These are phyloP conservation scores for Aspergillus sp. DNA, from an alignment of 2,329 filamentous ascomycete species.

Conservation along the genomic window DNA sequence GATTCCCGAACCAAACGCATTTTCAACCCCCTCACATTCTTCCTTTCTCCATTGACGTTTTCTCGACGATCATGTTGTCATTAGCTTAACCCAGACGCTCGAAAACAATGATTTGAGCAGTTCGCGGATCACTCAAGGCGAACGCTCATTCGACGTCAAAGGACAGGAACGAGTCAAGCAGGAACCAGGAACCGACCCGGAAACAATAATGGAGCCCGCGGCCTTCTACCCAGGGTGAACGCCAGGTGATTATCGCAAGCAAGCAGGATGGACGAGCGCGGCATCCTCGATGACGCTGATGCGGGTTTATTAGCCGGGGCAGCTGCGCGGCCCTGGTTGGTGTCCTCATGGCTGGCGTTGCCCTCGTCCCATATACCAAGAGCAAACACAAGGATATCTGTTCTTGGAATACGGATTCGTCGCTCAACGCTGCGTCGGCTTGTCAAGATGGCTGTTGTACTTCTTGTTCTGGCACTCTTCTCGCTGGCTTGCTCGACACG, in stretches of 20 bases:
- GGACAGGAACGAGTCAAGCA: background rate
- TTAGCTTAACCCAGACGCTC: background rate
- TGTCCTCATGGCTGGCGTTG: too few relatives aligned
- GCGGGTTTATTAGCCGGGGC: background rate
- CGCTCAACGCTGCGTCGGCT: slow-evolving; percentile 3
- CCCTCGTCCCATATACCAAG: background rate
- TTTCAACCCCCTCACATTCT: background rate
- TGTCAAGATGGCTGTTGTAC: slow-evolving; percentile 15
- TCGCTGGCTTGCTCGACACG: slow-evolving; percentile 1
- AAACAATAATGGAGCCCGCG: slow-evolving; percentile 14
- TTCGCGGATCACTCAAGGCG: background rate
- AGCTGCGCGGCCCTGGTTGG: background rate
- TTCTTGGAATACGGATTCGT: background rate
- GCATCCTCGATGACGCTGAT: background rate
- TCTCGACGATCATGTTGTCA: slow-evolving; percentile 9
- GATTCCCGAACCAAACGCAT: background rate
- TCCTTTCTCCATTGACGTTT: background rate
- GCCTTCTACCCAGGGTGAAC: background rate
- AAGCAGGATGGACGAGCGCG: background rate
- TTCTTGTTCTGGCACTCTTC: slow-evolving; percentile 8
- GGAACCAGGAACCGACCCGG: background rate
- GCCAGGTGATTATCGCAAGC: background rate
- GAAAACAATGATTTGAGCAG: slow-evolving; percentile 10
- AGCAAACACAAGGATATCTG: background rate
- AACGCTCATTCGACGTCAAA: background rate